Evolutionary conservation across 2,329 filamentous ascomycete species (phyloP).

Genomic region (Colletotrichum spaethianum): DNA sequence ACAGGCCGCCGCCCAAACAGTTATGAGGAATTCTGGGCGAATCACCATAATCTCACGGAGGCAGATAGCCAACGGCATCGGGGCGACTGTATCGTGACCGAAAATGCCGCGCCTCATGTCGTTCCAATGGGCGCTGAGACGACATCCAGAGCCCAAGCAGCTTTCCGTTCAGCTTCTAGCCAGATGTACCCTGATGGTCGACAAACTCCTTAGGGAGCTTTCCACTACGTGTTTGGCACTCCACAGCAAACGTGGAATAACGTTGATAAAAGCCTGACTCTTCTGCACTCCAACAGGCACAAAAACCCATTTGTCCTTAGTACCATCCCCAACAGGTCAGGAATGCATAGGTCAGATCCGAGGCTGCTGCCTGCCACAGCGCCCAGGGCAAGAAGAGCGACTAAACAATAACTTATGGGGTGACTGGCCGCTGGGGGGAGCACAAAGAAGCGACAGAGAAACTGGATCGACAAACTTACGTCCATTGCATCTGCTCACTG

Average conservation of each 20-base stretch:
- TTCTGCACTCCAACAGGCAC: background rate
- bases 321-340: background rate
- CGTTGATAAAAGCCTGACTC: too few species aligned
- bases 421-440: background rate
- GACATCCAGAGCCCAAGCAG: background rate
- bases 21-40: conserved; percentile 4
- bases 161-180: background rate
- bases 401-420: background rate
- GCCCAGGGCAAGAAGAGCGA: too few species aligned
- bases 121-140: background rate
- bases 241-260: too few species aligned
- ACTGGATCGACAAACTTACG: background rate
- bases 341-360: background rate
- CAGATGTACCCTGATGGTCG: background rate
- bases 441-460: background rate
- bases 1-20: background rate
- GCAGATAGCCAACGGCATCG: too few species aligned
- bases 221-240: too few species aligned
- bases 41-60: background rate
- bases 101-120: background rate
- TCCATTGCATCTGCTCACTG: background rate
- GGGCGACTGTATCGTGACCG: too few species aligned
- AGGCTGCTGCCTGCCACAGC: background rate
- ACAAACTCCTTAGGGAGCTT: background rate
- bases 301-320: background rate